Conservation (phyloP, 352 stramenopile genomes). For the Peronospora destructor region DNA sequence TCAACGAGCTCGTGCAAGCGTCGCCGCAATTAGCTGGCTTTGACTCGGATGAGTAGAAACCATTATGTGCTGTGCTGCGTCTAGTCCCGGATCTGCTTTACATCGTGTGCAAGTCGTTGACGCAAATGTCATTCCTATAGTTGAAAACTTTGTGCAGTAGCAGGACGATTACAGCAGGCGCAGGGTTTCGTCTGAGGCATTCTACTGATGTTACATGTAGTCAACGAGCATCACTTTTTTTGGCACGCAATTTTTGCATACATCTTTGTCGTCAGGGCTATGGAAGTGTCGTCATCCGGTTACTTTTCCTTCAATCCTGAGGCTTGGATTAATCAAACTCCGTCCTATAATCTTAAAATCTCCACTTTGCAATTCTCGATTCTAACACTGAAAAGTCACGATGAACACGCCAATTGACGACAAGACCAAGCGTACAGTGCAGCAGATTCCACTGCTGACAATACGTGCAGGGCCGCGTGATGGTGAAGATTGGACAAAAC, state of each 20-base stretch:
- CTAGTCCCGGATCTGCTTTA: constrained; percentile 4
- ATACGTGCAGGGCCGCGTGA: constrained; percentile 75
- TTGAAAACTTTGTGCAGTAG: not conserved
- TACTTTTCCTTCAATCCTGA: too few species aligned
- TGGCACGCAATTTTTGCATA: too few species aligned
- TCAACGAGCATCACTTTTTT: too few species aligned
- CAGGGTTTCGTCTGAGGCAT: too few species aligned
- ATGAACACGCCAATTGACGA: constrained; percentile 83
- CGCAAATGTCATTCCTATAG: constrained; percentile 15
- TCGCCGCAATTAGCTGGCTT: constrained; percentile 5
- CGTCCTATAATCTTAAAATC: too few species aligned
- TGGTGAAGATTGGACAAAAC: constrained; percentile 69
- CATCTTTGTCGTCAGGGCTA: not conserved
- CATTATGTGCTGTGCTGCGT: constrained; percentile 14
- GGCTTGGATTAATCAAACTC: too few species aligned
- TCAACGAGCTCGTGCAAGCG: constrained; percentile 17
- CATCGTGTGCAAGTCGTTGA: constrained; percentile 11
- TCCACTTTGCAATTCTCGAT: not conserved
- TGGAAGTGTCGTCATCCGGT: not conserved
- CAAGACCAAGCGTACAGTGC: constrained; percentile 70
- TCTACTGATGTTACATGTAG: too few species aligned
- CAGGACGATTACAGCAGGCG: not conserved
- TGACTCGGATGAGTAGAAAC: constrained; percentile 7
- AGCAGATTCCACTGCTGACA: constrained; percentile 79
- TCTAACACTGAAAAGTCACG: not conserved